These are phyloP conservation scores for Puccinellia tenuiflora DNA, from an alignment of 176 grass and related monocot genomes.

Conservation along the genomic window DNA sequence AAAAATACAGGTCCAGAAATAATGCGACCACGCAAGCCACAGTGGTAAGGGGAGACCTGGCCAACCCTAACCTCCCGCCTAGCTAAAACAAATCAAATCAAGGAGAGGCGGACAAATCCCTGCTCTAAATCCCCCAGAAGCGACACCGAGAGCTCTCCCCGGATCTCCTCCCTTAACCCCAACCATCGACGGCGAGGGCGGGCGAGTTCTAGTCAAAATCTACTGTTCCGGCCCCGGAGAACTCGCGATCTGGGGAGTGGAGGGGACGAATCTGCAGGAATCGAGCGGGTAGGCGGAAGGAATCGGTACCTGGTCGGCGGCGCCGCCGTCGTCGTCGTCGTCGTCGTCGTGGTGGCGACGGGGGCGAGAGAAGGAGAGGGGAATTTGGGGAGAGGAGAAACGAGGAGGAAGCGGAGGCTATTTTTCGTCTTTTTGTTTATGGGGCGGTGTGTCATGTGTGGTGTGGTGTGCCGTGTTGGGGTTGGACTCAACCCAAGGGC, in stretches of 20 bases:
- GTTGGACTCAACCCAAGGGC: constrained; percentile 3
- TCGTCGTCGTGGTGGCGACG: neutral
- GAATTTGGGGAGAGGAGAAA: neutral
- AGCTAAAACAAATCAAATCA: neutral
- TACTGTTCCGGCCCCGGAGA: neutral
- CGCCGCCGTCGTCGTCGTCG: neutral
- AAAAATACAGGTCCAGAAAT: neutral
- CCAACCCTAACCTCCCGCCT: neutral
- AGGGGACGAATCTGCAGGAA: neutral
- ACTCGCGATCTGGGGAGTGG: neutral
- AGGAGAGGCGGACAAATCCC: neutral
- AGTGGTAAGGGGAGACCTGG: neutral
- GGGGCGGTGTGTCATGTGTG: neutral
- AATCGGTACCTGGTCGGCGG: neutral
- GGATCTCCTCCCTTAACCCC: constrained; percentile 13
- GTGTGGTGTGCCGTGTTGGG: neutral
- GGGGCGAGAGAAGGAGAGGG: neutral
- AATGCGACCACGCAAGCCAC: neutral
- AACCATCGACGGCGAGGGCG: neutral
- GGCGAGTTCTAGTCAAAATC: neutral
- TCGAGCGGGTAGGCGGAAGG: neutral
- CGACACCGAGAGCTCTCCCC: neutral
- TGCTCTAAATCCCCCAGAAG: neutral
- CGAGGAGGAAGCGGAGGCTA: neutral
- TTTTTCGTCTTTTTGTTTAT: constrained; percentile 19